Evolutionary conservation across 2,329 filamentous ascomycete genomes (phyloP).

Genomic region (Chaetomiaceae sp.): DNA sequence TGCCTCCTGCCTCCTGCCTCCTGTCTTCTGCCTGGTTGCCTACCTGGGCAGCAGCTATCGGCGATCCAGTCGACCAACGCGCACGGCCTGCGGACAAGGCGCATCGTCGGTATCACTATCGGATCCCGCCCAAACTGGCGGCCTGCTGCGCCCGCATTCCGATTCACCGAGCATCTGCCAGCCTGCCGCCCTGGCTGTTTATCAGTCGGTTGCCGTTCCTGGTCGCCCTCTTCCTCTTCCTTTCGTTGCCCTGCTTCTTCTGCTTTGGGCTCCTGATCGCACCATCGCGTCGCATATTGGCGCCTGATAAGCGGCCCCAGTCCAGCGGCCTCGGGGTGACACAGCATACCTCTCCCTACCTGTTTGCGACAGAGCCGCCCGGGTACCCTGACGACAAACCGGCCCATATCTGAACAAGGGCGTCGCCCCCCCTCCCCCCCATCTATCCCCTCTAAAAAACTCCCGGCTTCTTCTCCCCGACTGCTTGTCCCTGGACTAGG

Average conservation of each 20-base stretch:
- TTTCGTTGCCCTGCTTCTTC: slow-evolving; percentile 18
- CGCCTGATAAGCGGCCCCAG: slow-evolving; percentile 15
- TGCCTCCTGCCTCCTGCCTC: too few species aligned
- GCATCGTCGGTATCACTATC: slow-evolving; percentile 24
- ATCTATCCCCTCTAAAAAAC: background rate
- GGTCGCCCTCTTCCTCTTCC: slow-evolving; percentile 3
- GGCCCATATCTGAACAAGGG: slow-evolving; percentile 9
- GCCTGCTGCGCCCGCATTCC: slow-evolving; percentile 22
- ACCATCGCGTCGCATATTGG: slow-evolving; percentile 17
- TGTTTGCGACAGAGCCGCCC: slow-evolving; percentile 19
- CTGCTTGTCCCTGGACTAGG: slow-evolving; percentile 4
- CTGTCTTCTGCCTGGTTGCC: too few species aligned
- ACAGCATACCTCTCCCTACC: slow-evolving; percentile 20
- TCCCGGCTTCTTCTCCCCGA: slow-evolving; percentile 1
- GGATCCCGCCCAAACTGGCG: slow-evolving; percentile 23
- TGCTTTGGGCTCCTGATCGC: slow-evolving; percentile 12
- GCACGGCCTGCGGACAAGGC: background rate
- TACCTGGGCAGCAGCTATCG: too few species aligned
- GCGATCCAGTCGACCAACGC: slow-evolving; percentile 1
- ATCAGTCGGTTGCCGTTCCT: slow-evolving; percentile 20
- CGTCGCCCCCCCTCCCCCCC: slow-evolving; percentile 6
- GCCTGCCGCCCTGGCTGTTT: slow-evolving; percentile 16
- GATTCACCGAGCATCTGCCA: slow-evolving; percentile 13
- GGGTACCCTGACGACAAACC: slow-evolving; percentile 1
- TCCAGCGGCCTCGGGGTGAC: slow-evolving; percentile 7